Evolutionary conservation across 2,329 filamentous ascomycete genomes (phyloP).

Genomic region (Bipolaris gigantea): DNA sequence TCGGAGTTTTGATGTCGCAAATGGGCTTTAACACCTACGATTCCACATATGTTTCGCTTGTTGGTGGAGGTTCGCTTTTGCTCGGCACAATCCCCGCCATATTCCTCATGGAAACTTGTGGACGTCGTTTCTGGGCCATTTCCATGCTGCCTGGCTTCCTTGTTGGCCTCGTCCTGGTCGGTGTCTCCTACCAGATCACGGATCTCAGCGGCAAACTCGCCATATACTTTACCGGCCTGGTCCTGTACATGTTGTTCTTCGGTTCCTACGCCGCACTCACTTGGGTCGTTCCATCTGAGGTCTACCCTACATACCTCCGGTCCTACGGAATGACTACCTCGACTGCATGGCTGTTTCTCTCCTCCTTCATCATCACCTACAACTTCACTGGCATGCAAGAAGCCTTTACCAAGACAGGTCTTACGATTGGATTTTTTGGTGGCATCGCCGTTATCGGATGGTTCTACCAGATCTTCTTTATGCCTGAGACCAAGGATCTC

Average conservation of each 20-base stretch:
- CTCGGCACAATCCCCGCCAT: conserved; percentile 69
- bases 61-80: conserved; percentile 68
- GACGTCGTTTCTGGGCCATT: conserved; percentile 74
- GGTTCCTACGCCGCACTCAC: conserved; percentile 42
- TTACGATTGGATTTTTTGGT: conserved; percentile 72
- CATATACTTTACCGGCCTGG: conserved; percentile 67
- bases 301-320: conserved; percentile 72
- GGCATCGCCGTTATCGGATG: conserved; percentile 71
- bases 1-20: conserved; percentile 63
- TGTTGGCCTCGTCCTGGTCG: conserved; percentile 67
- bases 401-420: conserved; percentile 66
- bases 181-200: conserved; percentile 62
- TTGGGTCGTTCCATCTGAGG: conserved; percentile 60
- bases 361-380: conserved; percentile 73
- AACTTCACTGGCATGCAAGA: conserved; percentile 72
- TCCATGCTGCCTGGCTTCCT: conserved; percentile 73
- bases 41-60: conserved; percentile 70
- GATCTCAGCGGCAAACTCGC: conserved; percentile 54
- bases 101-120: conserved; percentile 71
- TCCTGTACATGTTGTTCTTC: conserved; percentile 48
- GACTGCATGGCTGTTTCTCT: conserved; percentile 68
- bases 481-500: conserved; percentile 73
- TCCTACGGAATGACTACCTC: conserved; percentile 74
- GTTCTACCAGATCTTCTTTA: conserved; percentile 73
- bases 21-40: conserved; percentile 66